A percentile compares a stretch with the other conserved stretches of the same genome.
Conservation (phyloP, 1,284 basidiomycete species). For the Moesziomyces globuligerus region DNA sequence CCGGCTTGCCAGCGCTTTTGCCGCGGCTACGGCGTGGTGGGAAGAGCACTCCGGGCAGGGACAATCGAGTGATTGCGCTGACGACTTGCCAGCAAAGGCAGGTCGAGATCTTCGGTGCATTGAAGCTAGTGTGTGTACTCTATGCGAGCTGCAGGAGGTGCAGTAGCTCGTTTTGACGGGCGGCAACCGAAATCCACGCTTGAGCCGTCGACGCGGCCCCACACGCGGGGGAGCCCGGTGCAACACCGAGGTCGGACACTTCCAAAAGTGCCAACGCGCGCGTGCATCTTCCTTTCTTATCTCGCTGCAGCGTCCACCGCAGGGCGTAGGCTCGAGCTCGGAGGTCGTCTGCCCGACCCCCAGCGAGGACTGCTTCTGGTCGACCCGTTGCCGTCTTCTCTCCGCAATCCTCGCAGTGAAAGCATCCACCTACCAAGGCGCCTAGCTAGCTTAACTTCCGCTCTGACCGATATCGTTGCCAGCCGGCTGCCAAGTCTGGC, state of each 20-base stretch:
- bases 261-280: slow-evolving; percentile 1
- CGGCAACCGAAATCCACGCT: not conserved
- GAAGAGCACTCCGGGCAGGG: not conserved
- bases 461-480: too few relatives aligned
- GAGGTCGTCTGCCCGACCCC: too few relatives aligned
- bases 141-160: slow-evolving; percentile 16
- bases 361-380: too few relatives aligned
- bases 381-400: too few relatives aligned
- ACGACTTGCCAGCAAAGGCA: slow-evolving; percentile 7
- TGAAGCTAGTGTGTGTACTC: not conserved
- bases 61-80: not conserved
- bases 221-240: not conserved
- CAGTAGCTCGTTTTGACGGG: slow-evolving; percentile 24
- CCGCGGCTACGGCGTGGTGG: not conserved
- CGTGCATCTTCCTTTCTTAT: not conserved
- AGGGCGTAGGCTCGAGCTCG: too few relatives aligned
- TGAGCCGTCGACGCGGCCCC: not conserved
- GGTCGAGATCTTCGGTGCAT: slow-evolving; percentile 25
- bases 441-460: too few relatives aligned
- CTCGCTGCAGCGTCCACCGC: too few relatives aligned
- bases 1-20: not conserved
- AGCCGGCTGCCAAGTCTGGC: too few relatives aligned
- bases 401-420: too few relatives aligned
- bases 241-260: not conserved
- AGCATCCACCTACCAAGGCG: too few relatives aligned